Evolutionary conservation across 2,329 filamentous ascomycete species (phyloP), one percentile per base, ranked within the genome.

Genomic region (Aureobasidium leucospermi): DNA sequence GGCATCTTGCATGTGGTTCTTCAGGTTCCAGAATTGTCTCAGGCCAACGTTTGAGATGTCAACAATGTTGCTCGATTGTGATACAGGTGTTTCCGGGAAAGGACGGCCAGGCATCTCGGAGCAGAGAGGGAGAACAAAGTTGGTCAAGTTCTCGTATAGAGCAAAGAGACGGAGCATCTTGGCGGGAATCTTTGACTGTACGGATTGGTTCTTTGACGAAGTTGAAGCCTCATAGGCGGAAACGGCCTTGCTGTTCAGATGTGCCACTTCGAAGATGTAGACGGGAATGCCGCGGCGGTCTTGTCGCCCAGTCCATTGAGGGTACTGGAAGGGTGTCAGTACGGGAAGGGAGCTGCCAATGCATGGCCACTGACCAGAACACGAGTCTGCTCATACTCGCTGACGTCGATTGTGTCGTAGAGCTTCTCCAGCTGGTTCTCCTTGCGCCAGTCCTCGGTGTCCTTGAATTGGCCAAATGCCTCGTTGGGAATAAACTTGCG

Each of bases 21-120:
- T 94, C 63, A 97, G 75, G 74, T 95, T 95, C 93, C 93, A 96
- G 73, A 96, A 96, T 76, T 95, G 91, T 77, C 89, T 90, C 72
- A 97, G 74, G 6, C 90, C 90, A 29, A 96, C 92, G 13, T 87
- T 86, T 15, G 85, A 88, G 64, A 97, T 90, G 72, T 97, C 93
- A 60, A 96, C 91, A 67, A 97, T 96, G 75, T 96, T 96, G 67
- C 89, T 96, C 69, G 88, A 92, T 67, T 94, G 86, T 41, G 91
- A 93, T 66, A 96, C 90, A 6, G 93, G 93, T n/a, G 89, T 91
- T 64, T 86, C 83, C 4, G 87, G 81, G 70, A 89, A 78, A 7
- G 86, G 84, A 67, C 92, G 83, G 67, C 90, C 83, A 47, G 78
- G 76, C 63, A 96, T 81, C 67, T 88, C 82, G 41, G 90, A 89